Conservation (phyloP, 1,139 yeast genomes). For the Diutina sp. region DNA sequence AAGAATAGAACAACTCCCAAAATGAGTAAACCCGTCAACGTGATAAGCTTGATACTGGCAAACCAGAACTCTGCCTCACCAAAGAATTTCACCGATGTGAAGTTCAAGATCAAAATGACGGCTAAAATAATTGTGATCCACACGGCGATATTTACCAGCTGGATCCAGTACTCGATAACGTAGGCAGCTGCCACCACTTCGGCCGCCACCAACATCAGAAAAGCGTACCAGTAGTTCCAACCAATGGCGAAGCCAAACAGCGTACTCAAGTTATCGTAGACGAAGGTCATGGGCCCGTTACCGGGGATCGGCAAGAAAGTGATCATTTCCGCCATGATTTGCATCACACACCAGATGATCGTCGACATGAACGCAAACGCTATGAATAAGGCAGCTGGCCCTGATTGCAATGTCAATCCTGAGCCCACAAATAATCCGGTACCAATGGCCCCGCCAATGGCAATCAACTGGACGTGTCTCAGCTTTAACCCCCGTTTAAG, state of each 20-base stretch:
- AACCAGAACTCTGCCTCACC: slow-evolving; percentile 59
- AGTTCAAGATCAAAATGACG: slow-evolving; percentile 42
- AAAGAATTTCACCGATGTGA: slow-evolving; percentile 44
- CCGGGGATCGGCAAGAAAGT: slow-evolving; percentile 53
- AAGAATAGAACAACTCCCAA: slow-evolving; percentile 49
- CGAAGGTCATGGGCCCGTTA: slow-evolving; percentile 34
- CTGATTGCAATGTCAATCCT: slow-evolving; percentile 19
- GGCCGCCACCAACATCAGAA: slow-evolving; percentile 31
- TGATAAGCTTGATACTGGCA: slow-evolving; percentile 46
- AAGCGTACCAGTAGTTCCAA: slow-evolving; percentile 25
- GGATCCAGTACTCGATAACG: slow-evolving; percentile 46
- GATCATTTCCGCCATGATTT: slow-evolving; percentile 46
- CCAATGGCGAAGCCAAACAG: slow-evolving; percentile 44
- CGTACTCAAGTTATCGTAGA: slow-evolving; percentile 47
- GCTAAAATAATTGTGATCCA: slow-evolving; percentile 53
- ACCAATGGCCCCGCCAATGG: slow-evolving; percentile 3
- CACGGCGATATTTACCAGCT: slow-evolving; percentile 42
- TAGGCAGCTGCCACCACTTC: slow-evolving; percentile 32
- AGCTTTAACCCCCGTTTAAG: slow-evolving; percentile 5
- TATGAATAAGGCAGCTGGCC: slow-evolving; percentile 21
- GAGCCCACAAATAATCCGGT: slow-evolving; percentile 7
- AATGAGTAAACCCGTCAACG: slow-evolving; percentile 54
- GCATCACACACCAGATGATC: slow-evolving; percentile 37
- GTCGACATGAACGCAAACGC: slow-evolving; percentile 24
- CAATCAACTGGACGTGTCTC: slow-evolving; percentile 2